Conservation (phyloP, 2,329 filamentous ascomycete species). For the Helminthosporium solani region DNA sequence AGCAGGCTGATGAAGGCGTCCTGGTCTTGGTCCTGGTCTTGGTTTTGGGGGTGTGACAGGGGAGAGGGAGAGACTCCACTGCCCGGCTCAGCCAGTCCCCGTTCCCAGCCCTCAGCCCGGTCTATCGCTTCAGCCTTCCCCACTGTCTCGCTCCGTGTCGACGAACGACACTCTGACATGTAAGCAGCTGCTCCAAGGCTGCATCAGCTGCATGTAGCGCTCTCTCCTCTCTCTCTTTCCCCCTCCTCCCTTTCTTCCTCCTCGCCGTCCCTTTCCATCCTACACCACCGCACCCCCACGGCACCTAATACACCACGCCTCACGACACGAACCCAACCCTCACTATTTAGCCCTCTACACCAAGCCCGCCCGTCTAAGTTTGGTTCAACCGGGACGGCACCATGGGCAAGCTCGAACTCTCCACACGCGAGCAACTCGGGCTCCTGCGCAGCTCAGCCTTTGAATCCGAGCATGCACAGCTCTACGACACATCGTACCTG, state of each 20-base stretch:
- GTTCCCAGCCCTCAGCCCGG: no score
- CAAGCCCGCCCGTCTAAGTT: no score
- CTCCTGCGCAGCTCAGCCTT: constrained; percentile 40
- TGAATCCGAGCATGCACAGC: constrained; percentile 40
- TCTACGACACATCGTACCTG: constrained; percentile 40
- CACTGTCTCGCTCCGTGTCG: not conserved
- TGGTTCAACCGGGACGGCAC: constrained; percentile 4
- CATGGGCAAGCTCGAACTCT: constrained; percentile 29
- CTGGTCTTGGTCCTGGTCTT: no score
- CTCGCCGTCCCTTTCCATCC: constrained; percentile 1
- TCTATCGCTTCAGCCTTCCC: no score
- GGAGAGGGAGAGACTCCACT: no score
- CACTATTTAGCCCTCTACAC: no score
- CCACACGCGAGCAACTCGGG: constrained; percentile 34
- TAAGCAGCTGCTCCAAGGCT: constrained; percentile 3
- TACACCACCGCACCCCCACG: not conserved
- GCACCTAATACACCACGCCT: not conserved
- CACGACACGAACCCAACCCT: not conserved
- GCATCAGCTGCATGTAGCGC: constrained; percentile 11
- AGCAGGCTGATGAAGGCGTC: no score
- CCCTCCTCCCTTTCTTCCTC: not conserved
- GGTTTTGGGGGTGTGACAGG: no score
- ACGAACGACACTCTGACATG: not conserved
- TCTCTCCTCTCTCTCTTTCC: not conserved
- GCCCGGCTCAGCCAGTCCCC: no score